These are phyloP conservation scores for Phytophthora ramorum DNA, from an alignment of 352 stramenopile genomes.

Conservation along the genomic window DNA sequence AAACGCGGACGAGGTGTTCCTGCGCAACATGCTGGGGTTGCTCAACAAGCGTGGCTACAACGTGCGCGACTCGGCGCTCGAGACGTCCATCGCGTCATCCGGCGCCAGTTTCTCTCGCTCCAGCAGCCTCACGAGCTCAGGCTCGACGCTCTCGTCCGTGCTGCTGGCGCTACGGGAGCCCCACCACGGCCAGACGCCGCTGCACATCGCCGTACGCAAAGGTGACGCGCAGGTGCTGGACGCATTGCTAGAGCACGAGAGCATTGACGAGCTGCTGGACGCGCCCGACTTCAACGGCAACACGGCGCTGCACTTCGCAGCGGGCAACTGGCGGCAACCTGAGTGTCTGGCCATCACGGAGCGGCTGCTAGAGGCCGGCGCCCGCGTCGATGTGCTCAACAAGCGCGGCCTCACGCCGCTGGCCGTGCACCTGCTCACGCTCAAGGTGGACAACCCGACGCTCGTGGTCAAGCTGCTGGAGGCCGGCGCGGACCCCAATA, in stretches of 20 bases:
- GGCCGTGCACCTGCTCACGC: slow-evolving; percentile 81
- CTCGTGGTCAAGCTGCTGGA: slow-evolving; percentile 75
- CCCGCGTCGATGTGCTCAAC: slow-evolving; percentile 60
- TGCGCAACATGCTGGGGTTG: slow-evolving; percentile 73
- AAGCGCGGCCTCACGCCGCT: slow-evolving; percentile 73
- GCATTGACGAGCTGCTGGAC: slow-evolving; percentile 73
- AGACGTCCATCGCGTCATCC: slow-evolving; percentile 67
- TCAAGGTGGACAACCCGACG: slow-evolving; percentile 76
- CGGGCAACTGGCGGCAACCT: slow-evolving; percentile 63
- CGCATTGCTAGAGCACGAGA: slow-evolving; percentile 74
- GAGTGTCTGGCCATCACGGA: slow-evolving; percentile 54
- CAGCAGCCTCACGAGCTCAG: slow-evolving; percentile 65
- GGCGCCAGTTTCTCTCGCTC: slow-evolving; percentile 40
- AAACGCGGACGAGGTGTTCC: slow-evolving; percentile 66
- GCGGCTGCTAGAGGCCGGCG: slow-evolving; percentile 58
- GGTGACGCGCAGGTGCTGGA: slow-evolving; percentile 76
- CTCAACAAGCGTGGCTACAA: slow-evolving; percentile 90
- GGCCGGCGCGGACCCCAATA: slow-evolving; percentile 61
- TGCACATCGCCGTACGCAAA: slow-evolving; percentile 83
- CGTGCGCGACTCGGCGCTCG: slow-evolving; percentile 65
- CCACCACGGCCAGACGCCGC: slow-evolving; percentile 74
- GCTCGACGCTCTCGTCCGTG: slow-evolving; percentile 71
- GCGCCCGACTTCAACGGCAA: slow-evolving; percentile 82
- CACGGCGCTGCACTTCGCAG: slow-evolving; percentile 81
- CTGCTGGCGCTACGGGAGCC: slow-evolving; percentile 76